Percentiles rank a stretch among this genome's conserved stretches.
Evolutionary conservation across 2,329 filamentous ascomycete genomes (phyloP).

Genomic region (Exophiala bonariae): DNA sequence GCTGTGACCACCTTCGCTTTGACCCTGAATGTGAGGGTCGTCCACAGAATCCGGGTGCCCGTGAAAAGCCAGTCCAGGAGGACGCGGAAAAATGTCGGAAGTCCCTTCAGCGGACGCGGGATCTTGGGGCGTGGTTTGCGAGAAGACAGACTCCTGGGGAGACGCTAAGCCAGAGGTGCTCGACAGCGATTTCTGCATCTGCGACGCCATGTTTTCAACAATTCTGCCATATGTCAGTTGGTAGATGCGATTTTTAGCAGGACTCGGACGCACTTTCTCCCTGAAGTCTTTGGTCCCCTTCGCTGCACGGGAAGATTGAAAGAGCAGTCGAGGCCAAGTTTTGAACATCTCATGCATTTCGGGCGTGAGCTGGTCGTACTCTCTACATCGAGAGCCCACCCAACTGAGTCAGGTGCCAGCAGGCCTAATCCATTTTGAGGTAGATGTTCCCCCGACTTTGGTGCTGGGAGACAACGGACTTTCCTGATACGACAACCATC

Average conservation of each 20-base stretch:
- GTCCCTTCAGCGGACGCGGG: too few species aligned
- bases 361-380: background rate
- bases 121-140: too few species aligned
- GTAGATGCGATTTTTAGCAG: constrained; percentile 4
- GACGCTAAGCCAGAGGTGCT: background rate
- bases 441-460: background rate
- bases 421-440: background rate
- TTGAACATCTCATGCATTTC: background rate
- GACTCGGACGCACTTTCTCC: background rate
- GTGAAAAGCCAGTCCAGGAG: too few species aligned
- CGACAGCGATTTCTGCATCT: too few species aligned
- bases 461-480: background rate
- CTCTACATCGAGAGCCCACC: too few species aligned
- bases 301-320: constrained; percentile 4
- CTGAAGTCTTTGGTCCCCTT: background rate
- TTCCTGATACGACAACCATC: constrained; percentile 6
- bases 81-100: too few species aligned
- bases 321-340: constrained; percentile 2
- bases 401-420: too few species aligned
- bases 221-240: background rate
- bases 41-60: too few species aligned
- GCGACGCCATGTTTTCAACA: too few species aligned
- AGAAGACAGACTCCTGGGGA: background rate
- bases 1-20: too few species aligned
- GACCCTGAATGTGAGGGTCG: too few species aligned